A percentile compares a stretch with the other conserved stretches of the same genome.
Conservation (phyloP, 148 eudicot species). For the Diospyros kaki region DNA sequence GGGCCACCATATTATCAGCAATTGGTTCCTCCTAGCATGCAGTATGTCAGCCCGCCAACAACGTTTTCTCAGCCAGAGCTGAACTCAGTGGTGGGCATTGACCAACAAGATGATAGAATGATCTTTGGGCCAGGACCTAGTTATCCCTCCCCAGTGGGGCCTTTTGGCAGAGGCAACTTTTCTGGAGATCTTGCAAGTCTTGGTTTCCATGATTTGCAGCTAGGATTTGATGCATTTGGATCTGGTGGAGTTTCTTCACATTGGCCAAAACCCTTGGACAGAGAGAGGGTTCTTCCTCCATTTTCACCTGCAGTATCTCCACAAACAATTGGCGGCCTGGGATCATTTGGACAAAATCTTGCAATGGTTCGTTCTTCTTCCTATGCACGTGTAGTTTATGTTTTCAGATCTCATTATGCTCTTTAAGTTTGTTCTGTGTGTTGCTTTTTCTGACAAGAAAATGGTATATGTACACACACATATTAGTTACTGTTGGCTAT, state of each 20-base stretch:
- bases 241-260: slow-evolving; percentile 9
- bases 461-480: no score
- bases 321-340: not conserved
- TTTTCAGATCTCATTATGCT: slow-evolving; percentile 4
- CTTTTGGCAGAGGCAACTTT: slow-evolving; percentile 15
- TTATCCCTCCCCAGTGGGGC: slow-evolving; percentile 6
- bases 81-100: slow-evolving; percentile 10
- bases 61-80: slow-evolving; percentile 9
- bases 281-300: slow-evolving; percentile 10
- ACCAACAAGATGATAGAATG: slow-evolving; percentile 14
- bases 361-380: slow-evolving; percentile 10
- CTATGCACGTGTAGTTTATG: slow-evolving; percentile 1
- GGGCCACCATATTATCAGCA: slow-evolving; percentile 13
- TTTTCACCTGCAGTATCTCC: slow-evolving; percentile 14
- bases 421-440: not conserved
- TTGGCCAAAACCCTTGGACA: slow-evolving; percentile 12
- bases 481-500: not conserved
- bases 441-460: not conserved
- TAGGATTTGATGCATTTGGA: slow-evolving; percentile 9
- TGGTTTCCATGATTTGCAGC: slow-evolving; percentile 13
- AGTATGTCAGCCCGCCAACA: slow-evolving; percentile 6
- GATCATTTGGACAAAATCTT: slow-evolving; percentile 13
- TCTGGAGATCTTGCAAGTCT: slow-evolving; percentile 10
- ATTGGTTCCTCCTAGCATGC: slow-evolving; percentile 14
- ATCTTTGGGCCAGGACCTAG: slow-evolving; percentile 9